Base-by-base conservation (phyloP, 768 basidiomycete species). In the Russula lepida region DNA sequence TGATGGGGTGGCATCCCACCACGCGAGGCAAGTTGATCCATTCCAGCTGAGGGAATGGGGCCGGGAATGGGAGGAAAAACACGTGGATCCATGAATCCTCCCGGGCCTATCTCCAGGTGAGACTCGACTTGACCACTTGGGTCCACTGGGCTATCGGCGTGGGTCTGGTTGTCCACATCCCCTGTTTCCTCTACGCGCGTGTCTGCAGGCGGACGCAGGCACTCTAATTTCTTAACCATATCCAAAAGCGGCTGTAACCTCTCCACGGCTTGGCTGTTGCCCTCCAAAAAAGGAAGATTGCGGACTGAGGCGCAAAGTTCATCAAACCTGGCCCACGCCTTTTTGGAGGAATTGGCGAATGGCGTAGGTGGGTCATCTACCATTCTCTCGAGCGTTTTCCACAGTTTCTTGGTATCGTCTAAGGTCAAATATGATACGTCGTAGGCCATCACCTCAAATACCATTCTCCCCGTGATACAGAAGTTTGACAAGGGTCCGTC, bases 401-500 rank as follows among this genome's bases (percentile, higher is more conserved):
- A 46, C 17, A n/a, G 19, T 6, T 27, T 59, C 32, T 46, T 15
- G 39, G 37, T 17, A 30, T 59, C 25, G 2, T 49, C 48, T 23
- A n/a, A 28, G 0, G 21, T n/a, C 43, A 37, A 1, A 30, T 37
- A 23, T 11, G 49, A 58, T 6, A 12, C 19, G 7, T 47, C 19
- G 17, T 3, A 7, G 4, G 28, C 5, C 3, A 27, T 8, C 21
- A n/a, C 15, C 4, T 41, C 49, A 17, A 35, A 25, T 13, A 6
- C 23, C 19, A 28, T 0, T 6, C 7, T 9, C 15, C 32, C 50
- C 8, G 46, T 23, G 11, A 6, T 25, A 43, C 32, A 59, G 37
- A 59, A 59, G 3, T 27, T 53, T 43, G 21, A 32, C 17, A 59
- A 43, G 17, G 58, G 58, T 4, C 58, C 58, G 15, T 53, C 51